phyloP scores from a whole-genome alignment of 2,329 filamentous ascomycete genomes.

The Nemania serpens region DNA sequence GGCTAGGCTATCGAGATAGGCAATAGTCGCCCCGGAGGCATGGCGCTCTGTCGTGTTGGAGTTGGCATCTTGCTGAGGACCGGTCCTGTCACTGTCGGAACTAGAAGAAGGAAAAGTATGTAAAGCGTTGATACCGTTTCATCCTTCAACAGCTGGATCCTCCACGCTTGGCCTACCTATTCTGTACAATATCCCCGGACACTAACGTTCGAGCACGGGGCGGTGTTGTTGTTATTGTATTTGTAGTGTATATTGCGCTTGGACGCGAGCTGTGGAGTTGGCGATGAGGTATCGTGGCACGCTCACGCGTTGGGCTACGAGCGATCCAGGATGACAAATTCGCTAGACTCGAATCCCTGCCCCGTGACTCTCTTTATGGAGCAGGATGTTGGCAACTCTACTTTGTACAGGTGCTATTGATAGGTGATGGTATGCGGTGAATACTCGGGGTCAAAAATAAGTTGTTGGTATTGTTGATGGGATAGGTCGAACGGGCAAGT shows the following conservation, averaged over 20 bases:
- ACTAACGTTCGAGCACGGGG: slow-evolving; percentile 9
- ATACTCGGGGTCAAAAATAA: not conserved
- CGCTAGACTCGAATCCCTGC: not conserved
- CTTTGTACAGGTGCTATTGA: not conserved
- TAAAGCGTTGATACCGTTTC: slow-evolving; percentile 8
- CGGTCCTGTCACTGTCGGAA: not conserved
- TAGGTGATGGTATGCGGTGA: not conserved
- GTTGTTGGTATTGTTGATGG: not conserved
- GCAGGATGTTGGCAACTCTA: slow-evolving; percentile 1
- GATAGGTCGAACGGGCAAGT: not conserved
- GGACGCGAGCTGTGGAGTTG: slow-evolving; percentile 10
- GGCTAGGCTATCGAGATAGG: not conserved
- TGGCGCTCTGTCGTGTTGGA: not conserved
- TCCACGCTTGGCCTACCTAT: slow-evolving; percentile 4
- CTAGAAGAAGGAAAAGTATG: not conserved
- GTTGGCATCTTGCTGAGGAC: not conserved
- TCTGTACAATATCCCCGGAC: not conserved
- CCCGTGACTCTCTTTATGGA: slow-evolving; percentile 7
- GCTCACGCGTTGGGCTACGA: slow-evolving; percentile 13
- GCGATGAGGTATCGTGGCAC: slow-evolving; percentile 2
- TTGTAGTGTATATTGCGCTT: not conserved
- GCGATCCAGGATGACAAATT: slow-evolving; percentile 21
- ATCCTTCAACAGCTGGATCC: not conserved
- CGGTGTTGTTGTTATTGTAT: slow-evolving; percentile 1
- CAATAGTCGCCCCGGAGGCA: not conserved